Evolutionary conservation across 2,329 filamentous ascomycete species (phyloP), one percentile per base, ranked within the genome.

Genomic region (Diaporthe helianthi): DNA sequence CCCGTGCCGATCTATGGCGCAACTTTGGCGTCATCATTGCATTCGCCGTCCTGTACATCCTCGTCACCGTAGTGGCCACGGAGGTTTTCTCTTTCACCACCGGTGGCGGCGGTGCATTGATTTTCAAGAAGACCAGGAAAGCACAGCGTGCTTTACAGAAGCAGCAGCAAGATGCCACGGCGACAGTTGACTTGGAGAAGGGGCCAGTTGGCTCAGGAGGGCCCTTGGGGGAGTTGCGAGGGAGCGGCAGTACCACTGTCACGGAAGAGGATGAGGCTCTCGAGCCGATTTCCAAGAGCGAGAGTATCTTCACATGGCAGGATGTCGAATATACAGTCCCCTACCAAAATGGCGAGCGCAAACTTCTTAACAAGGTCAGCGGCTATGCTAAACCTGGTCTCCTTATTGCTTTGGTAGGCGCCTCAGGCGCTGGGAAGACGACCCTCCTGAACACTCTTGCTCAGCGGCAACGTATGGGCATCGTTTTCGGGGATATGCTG

Each of bases 401-500:
- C 22, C 90, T 97, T 86, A 89, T 93, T 52, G 93, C 93, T 0
- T 82, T 97, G 1, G 93, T 96, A 84, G 93, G 93, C 66, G 92
- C 91, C 1, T 93, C 89, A 4, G 92, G 92, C 52, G 93, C 93
- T 10, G 93, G 93, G 15, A 97, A 97, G 80, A 94, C 92, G 0
- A 96, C 93, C 0, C 82, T 97, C 0, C 83, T 97, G 22, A 94
- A 96, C 78, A 93, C 91, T 0, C 77, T 88, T 0, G 89, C 92
- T 0, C 92, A 94, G 75, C 87, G 93, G 3, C 90, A 93, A 76
- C 33, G 73, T 31, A 69, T 73, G 13, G 91, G 91, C 76, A 87
- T 92, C 26, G 89, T 93, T 38, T 84, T 83, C 10, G 91, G 92
- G 15, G 70, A 72, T 7, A 72, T 72, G 70, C 63, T 70, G 19